Base-by-base conservation (phyloP, 192 early-diverging fungal species). In the Umbelopsis sp. region DNA sequence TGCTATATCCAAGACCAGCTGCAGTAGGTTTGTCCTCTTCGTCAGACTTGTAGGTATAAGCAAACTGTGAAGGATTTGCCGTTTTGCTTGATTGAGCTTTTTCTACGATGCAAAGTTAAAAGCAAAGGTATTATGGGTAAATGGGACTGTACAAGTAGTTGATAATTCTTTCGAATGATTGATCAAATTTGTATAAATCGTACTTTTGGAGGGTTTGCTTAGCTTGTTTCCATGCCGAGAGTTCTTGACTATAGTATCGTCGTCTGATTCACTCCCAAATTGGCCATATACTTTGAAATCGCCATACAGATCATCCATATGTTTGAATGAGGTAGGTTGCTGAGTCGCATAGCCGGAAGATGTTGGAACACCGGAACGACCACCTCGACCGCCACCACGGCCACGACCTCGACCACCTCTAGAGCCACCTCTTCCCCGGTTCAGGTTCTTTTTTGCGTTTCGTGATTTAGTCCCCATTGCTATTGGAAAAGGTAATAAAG, bases 241-340 rank as follows among this genome's bases (percentile, higher is more conserved):
- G 20, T 45, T 45, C 52, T 12, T n/a, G 45, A 16, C 45, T 31
- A 41, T 8, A 29, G 36, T 34, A 34, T 70, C 31, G 26, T 71
- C 43, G 14, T 52, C 47, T 41, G 68, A 67, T 38, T 74, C 73
- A 53, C 54, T 69, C 24, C 43, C 25, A 21, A 74, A 74, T 11
- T 74, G 67, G 10, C 73, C 73, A 45, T 62, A 74, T 6, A 74
- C 41, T 69, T 24, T 56, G 47, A 74, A 74, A 45, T 74, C 73
- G 20, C 67, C 72, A 5, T 73, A 38, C 3, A 53, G 44, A 8
- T 54, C 45, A 3, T 53, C 52, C 20, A 56, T 32, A 67, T 51
- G 22, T n/a, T 54, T 53, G 22, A 54, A 45, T 26, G 56, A 62
- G 29, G 56, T 62, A 8, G 56, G 56, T 26, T 62, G 56, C 26